These are phyloP conservation scores for Lactarius vividus DNA, from an alignment of 768 basidiomycete species.

Conservation along the genomic window DNA sequence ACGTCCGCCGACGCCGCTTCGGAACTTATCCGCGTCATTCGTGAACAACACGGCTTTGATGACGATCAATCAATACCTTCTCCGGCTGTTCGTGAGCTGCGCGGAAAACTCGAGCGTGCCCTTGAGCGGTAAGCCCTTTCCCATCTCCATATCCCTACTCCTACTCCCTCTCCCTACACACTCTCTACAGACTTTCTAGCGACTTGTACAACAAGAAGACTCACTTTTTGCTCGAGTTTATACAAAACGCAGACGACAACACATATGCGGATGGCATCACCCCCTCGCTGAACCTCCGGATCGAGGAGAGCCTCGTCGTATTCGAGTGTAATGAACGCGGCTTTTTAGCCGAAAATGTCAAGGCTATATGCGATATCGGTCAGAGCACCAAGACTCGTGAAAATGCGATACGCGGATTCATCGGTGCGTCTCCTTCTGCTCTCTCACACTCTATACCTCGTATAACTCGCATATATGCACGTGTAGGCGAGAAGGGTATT, in stretches of 20 bases:
- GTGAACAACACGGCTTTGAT: constrained; percentile 20
- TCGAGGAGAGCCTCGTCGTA: constrained; percentile 19
- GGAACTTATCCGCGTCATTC: constrained; percentile 13
- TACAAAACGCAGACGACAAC: constrained; percentile 35
- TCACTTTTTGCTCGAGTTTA: constrained; percentile 33
- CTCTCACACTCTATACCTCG: not conserved
- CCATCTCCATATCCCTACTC: not conserved
- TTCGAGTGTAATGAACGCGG: constrained; percentile 32
- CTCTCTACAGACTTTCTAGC: constrained; percentile 25
- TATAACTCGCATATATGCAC: not conserved
- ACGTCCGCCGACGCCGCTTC: not conserved
- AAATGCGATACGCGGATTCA: constrained; percentile 21
- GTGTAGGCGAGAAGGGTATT: constrained; percentile 34
- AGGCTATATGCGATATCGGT: constrained; percentile 32
- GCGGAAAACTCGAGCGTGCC: constrained; percentile 25
- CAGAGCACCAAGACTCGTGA: constrained; percentile 30
- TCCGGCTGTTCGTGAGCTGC: constrained; percentile 9
- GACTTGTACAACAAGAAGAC: constrained; percentile 33
- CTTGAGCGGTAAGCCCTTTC: constrained; percentile 21
- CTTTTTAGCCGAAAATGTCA: constrained; percentile 28
- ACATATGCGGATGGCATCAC: constrained; percentile 13
- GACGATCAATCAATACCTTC: not conserved
- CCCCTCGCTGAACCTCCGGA: constrained; percentile 24
- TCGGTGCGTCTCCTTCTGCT: constrained; percentile 8
- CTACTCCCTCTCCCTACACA: not conserved